Conservation (phyloP, 2,329 filamentous ascomycete species). For the Periconia macrospinosa region DNA sequence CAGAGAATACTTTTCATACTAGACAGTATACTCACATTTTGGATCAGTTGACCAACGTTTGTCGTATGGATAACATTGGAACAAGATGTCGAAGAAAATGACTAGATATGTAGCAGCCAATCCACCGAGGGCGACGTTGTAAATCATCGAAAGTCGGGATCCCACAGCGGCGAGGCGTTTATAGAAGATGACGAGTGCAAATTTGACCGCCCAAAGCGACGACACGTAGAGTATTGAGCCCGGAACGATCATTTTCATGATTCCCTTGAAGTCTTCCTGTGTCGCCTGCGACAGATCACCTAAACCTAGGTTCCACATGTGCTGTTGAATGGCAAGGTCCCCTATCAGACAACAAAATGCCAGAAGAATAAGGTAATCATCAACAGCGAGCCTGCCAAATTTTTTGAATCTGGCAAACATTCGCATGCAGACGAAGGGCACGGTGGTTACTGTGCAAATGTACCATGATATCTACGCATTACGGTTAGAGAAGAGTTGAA, state of each 20-base stretch:
- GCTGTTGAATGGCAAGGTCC: constrained; percentile 37
- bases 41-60: constrained; percentile 27
- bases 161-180: constrained; percentile 44
- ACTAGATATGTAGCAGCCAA: constrained; percentile 33
- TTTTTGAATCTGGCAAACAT: constrained; percentile 31
- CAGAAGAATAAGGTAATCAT: constrained; percentile 36
- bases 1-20: constrained; percentile 1
- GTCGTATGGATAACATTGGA: constrained; percentile 43
- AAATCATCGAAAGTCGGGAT: constrained; percentile 40
- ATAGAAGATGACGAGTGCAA: constrained; percentile 47
- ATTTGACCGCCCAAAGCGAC: constrained; percentile 47
- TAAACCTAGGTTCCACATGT: constrained; percentile 38
- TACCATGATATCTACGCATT: constrained; percentile 36
- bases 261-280: constrained; percentile 21
- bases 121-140: constrained; percentile 40
- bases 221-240: constrained; percentile 47
- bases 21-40: constrained; percentile 9
- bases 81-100: constrained; percentile 46
- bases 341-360: constrained; percentile 34
- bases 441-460: constrained; percentile 33
- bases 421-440: constrained; percentile 31
- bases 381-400: constrained; percentile 29
- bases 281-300: constrained; percentile 20
- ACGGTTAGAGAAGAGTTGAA: constrained; percentile 6
- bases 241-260: constrained; percentile 43